These are phyloP conservation scores for Schizophyllum amplum DNA, from an alignment of 1,284 basidiomycete genomes.

Conservation along the genomic window DNA sequence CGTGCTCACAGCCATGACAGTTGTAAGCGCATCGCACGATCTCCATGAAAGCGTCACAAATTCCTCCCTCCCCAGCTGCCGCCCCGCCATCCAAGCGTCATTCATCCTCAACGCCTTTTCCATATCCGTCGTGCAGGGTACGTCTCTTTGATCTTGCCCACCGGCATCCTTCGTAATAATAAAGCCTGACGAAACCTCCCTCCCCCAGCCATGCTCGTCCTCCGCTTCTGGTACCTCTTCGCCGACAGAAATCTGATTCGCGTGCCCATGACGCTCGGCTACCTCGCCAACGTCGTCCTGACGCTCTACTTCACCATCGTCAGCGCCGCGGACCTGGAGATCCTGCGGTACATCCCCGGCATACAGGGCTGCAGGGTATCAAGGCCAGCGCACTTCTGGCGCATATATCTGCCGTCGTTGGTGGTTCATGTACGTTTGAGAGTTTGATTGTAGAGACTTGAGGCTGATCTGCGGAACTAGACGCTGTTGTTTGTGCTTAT, in stretches of 20 bases:
- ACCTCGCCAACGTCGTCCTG: constrained; percentile 18
- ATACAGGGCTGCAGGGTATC: constrained; percentile 24
- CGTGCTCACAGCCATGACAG: constrained; percentile 9
- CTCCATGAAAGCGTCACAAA: constrained; percentile 2
- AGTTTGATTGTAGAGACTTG: neutral
- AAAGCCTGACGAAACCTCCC: neutral
- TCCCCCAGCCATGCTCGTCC: constrained; percentile 24
- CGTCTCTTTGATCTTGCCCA: neutral
- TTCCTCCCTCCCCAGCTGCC: constrained; percentile 17
- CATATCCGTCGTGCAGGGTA: constrained; percentile 25
- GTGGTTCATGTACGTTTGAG: constrained; percentile 25
- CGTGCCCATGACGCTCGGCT: constrained; percentile 19
- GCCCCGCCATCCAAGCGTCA: constrained; percentile 17
- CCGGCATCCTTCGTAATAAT: neutral
- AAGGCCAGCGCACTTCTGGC: constrained; percentile 25
- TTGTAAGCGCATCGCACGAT: constrained; percentile 17
- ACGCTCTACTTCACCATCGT: constrained; percentile 21
- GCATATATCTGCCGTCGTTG: constrained; percentile 27
- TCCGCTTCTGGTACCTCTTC: constrained; percentile 31
- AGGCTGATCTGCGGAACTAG: constrained; percentile 13
- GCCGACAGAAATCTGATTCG: constrained; percentile 18
- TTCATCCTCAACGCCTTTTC: constrained; percentile 21
- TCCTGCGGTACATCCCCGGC: constrained; percentile 10
- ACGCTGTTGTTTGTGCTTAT: constrained; percentile 27
- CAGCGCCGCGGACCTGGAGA: constrained; percentile 12